Evolutionary conservation across 208 protist genomes (phyloP).

Genomic region (Spongospora subterranea): DNA sequence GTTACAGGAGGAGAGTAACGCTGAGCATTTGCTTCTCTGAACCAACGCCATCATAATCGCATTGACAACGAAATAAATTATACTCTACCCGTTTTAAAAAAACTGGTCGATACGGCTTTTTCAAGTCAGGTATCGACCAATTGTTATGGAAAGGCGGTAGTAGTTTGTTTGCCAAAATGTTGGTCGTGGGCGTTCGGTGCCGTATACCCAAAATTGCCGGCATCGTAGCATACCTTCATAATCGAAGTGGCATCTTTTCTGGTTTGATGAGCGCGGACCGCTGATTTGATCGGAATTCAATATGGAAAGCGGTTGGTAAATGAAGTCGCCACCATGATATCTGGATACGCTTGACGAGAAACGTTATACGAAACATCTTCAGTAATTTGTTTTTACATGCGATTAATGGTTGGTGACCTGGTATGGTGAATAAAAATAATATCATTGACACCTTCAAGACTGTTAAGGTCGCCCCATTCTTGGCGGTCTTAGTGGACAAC

Average conservation of each 20-base stretch:
- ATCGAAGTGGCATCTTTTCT: not conserved
- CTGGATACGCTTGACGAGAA: not conserved
- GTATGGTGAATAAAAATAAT: conserved; percentile 33
- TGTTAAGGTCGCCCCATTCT: not conserved
- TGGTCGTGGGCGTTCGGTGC: too few relatives aligned
- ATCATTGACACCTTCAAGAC: not conserved
- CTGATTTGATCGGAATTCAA: not conserved
- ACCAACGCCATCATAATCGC: too few relatives aligned
- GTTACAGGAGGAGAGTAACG: too few relatives aligned
- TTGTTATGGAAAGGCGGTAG: too few relatives aligned
- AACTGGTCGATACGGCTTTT: too few relatives aligned
- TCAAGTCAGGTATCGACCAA: too few relatives aligned
- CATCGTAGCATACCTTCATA: not conserved
- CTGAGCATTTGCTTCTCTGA: too few relatives aligned
- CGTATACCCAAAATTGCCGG: not conserved
- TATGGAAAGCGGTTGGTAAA: not conserved
- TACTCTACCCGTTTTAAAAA: too few relatives aligned
- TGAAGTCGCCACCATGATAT: conserved; percentile 10
- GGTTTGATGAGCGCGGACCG: not conserved
- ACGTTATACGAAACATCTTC: not conserved
- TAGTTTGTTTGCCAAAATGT: too few relatives aligned
- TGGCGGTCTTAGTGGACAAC: not conserved
- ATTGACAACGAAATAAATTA: too few relatives aligned
- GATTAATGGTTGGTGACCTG: not conserved
- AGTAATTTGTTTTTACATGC: not conserved